These are phyloP conservation scores for Fomitopsis palustris DNA, from an alignment of 1,284 basidiomycete genomes.

Conservation along the genomic window DNA sequence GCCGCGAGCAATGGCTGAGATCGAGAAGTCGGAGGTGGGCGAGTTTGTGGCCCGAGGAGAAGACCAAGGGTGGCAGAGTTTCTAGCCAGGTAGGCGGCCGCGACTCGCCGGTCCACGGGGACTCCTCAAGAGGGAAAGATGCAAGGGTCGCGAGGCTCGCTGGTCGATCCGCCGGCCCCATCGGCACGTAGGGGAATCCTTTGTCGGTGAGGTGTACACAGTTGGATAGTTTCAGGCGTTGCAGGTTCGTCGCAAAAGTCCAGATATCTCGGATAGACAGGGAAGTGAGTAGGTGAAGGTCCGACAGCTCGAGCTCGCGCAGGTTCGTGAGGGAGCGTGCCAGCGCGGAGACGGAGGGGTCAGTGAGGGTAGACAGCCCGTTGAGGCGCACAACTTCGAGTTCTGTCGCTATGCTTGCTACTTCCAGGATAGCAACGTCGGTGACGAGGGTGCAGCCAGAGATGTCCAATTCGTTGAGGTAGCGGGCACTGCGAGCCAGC, in stretches of 20 bases:
- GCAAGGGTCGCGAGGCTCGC: background rate
- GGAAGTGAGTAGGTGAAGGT: slow-evolving; percentile 72
- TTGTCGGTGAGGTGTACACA: slow-evolving; percentile 73
- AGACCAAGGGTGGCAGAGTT: slow-evolving; percentile 52
- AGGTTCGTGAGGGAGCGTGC: slow-evolving; percentile 75
- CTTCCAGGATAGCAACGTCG: slow-evolving; percentile 68
- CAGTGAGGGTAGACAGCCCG: slow-evolving; percentile 68
- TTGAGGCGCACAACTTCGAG: slow-evolving; percentile 76
- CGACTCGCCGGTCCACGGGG: slow-evolving; percentile 10
- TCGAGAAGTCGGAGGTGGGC: slow-evolving; percentile 77
- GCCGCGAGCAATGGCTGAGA: slow-evolving; percentile 64
- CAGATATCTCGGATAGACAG: slow-evolving; percentile 78
- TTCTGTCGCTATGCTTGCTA: slow-evolving; percentile 65
- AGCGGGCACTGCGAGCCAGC: slow-evolving; percentile 62
- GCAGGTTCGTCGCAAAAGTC: slow-evolving; percentile 72
- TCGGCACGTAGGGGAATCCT: slow-evolving; percentile 59
- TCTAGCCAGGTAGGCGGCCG: slow-evolving; percentile 57
- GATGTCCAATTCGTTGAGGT: slow-evolving; percentile 77
- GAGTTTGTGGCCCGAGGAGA: slow-evolving; percentile 48
- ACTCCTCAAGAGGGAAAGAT: background rate
- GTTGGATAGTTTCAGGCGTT: slow-evolving; percentile 71
- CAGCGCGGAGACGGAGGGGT: slow-evolving; percentile 70
- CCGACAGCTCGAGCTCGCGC: slow-evolving; percentile 79
- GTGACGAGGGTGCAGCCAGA: slow-evolving; percentile 75
- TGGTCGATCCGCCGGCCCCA: background rate